Percentiles rank a stretch among this genome's conserved stretches.
phyloP scores from a whole-genome alignment of 305 asterid genomes.

The Solanum chacoense region DNA sequence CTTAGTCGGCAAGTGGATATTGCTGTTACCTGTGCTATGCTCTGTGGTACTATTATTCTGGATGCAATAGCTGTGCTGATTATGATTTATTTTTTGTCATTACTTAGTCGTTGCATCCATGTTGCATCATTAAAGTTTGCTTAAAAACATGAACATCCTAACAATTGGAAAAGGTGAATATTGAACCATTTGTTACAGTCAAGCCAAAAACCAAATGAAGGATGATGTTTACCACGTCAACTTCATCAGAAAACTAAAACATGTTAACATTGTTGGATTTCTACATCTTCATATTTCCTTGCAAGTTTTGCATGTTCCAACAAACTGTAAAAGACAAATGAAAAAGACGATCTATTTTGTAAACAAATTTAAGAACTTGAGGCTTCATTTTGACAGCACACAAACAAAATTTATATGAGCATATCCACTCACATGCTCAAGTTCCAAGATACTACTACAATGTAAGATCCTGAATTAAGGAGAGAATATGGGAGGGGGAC shows the following conservation, averaged over 20 bases:
- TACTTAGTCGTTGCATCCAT: background rate
- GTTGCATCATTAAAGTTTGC: background rate
- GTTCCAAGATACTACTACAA: background rate
- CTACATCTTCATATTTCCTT: background rate
- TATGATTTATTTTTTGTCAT: too few species aligned
- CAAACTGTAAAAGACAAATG: background rate
- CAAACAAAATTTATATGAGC: background rate
- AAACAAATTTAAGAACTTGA: background rate
- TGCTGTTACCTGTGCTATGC: background rate
- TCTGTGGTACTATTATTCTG: too few species aligned
- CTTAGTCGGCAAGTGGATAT: background rate
- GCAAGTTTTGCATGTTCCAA: background rate
- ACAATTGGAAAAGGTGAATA: background rate
- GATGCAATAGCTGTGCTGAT: too few species aligned
- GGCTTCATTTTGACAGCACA: background rate
- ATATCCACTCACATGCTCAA: background rate
- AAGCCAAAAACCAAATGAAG: background rate
- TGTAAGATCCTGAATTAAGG: background rate
- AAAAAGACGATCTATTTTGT: background rate
- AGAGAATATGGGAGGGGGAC: background rate
- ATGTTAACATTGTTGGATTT: background rate
- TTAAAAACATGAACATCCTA: background rate
- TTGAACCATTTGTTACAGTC: background rate
- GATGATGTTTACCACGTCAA: background rate
- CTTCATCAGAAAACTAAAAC: background rate